Evolutionary conservation across 305 asterid genomes (phyloP).

Genomic region (Fraxinus velutina): DNA sequence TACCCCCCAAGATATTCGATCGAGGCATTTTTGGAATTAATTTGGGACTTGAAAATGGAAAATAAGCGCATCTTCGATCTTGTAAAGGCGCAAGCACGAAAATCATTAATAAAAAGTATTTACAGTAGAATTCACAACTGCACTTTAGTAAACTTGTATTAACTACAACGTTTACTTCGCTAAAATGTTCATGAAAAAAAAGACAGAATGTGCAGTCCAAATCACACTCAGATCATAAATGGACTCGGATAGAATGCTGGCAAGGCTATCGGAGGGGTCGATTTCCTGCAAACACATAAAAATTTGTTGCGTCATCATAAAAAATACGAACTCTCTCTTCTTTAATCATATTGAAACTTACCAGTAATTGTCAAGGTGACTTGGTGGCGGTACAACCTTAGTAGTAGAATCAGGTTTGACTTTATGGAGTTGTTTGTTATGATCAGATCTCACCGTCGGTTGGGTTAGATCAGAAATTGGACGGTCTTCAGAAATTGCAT

Average conservation of each 20-base stretch:
- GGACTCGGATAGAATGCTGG: constrained; percentile 32
- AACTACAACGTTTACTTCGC: background rate
- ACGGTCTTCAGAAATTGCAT: constrained; percentile 23
- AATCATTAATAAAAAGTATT: no score
- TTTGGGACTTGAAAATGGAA: no score
- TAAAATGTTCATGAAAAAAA: no score
- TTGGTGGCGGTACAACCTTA: constrained; percentile 2
- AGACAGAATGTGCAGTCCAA: background rate
- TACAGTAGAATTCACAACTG: background rate
- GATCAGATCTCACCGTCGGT: background rate
- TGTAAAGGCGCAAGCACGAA: no score
- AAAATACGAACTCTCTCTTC: background rate
- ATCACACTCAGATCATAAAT: constrained; percentile 17
- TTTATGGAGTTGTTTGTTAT: background rate
- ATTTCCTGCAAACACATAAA: constrained; percentile 22
- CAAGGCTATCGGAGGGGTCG: constrained; percentile 15
- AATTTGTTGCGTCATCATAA: background rate
- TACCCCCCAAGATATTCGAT: background rate
- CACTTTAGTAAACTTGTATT: background rate
- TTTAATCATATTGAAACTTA: background rate
- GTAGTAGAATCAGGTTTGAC: constrained; percentile 20
- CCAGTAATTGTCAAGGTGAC: constrained; percentile 21
- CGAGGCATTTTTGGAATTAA: no score
- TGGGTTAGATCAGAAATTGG: background rate
- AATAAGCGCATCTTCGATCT: no score